Conservation (phyloP, 331 rosid species). For the Rosa hybrid region DNA sequence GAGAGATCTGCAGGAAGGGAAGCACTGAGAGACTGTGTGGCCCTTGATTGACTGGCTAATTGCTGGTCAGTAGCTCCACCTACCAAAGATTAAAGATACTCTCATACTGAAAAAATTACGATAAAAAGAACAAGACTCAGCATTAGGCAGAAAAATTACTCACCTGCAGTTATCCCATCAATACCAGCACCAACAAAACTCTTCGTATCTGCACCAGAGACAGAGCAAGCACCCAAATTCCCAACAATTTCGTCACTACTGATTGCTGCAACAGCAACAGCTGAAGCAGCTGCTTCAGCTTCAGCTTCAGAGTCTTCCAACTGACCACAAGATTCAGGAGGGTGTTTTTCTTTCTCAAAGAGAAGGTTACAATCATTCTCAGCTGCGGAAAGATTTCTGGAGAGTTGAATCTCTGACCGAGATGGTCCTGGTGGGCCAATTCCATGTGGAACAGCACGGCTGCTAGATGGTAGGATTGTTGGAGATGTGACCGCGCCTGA, state of each 20-base stretch:
- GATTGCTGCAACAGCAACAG: constrained; percentile 96
- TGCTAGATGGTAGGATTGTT: constrained; percentile 71
- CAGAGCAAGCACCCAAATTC: constrained; percentile 60
- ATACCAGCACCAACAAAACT: constrained; percentile 54
- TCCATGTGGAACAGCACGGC: constrained; percentile 59
- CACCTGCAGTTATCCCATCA: constrained; percentile 65
- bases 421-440: constrained; percentile 65
- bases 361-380: constrained; percentile 68
- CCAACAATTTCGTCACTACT: constrained; percentile 80
- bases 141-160: constrained; percentile 5
- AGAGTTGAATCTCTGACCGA: constrained; percentile 60
- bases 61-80: constrained; percentile 68
- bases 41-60: constrained; percentile 60
- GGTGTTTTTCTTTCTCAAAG: constrained; percentile 69
- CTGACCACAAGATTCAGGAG: constrained; percentile 52
- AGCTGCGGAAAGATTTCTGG: constrained; percentile 61
- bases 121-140: background rate
- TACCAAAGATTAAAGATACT: constrained; percentile 32
- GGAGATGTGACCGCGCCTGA: constrained; percentile 98
- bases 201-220: constrained; percentile 58
- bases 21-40: constrained; percentile 70
- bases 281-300: constrained; percentile 98
- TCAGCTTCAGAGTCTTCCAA: constrained; percentile 86
- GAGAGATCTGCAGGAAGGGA: constrained; percentile 93
- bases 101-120: background rate